These are phyloP conservation scores for Backusella mclennaniae DNA, from an alignment of 192 early-diverging fungal genomes.

Conservation along the genomic window DNA sequence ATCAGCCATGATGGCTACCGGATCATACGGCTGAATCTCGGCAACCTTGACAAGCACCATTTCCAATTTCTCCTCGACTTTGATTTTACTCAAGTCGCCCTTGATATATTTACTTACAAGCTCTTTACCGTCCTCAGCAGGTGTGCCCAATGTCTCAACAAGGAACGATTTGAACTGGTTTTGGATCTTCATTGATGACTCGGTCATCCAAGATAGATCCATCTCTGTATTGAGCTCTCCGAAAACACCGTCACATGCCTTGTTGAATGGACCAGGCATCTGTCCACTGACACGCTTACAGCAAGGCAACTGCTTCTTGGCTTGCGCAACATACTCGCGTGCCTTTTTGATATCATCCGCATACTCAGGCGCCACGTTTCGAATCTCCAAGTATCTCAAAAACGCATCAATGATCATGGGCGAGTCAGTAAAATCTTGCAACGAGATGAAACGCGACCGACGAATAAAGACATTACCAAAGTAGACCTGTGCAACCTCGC, in stretches of 20 bases:
- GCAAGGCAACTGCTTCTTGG: slow-evolving; percentile 46
- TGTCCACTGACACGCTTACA: slow-evolving; percentile 40
- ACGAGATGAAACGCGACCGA: slow-evolving; percentile 41
- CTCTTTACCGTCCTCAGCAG: background rate
- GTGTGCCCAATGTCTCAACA: slow-evolving; percentile 14
- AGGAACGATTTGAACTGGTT: slow-evolving; percentile 11
- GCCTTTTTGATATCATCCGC: slow-evolving; percentile 46
- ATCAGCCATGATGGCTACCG: background rate
- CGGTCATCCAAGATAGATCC: slow-evolving; percentile 1
- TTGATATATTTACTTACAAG: background rate
- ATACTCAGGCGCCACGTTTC: slow-evolving; percentile 53
- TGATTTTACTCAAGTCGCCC: background rate
- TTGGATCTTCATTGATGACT: background rate
- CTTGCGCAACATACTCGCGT: slow-evolving; percentile 37
- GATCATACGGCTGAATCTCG: background rate
- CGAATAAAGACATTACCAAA: slow-evolving; percentile 51
- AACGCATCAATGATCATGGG: slow-evolving; percentile 45
- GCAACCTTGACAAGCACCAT: slow-evolving; percentile 3
- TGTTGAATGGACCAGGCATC: slow-evolving; percentile 49
- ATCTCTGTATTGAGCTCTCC: slow-evolving; percentile 38
- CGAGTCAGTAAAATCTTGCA: slow-evolving; percentile 44
- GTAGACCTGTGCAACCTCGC: slow-evolving; percentile 47
- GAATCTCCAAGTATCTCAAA: slow-evolving; percentile 46
- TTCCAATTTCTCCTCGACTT: slow-evolving; percentile 1
- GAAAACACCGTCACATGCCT: slow-evolving; percentile 50